Evolutionary conservation across 1,284 basidiomycete species (phyloP), one percentile per base, ranked within the genome.

Genomic region (Cystobasidiaceae sp.): DNA sequence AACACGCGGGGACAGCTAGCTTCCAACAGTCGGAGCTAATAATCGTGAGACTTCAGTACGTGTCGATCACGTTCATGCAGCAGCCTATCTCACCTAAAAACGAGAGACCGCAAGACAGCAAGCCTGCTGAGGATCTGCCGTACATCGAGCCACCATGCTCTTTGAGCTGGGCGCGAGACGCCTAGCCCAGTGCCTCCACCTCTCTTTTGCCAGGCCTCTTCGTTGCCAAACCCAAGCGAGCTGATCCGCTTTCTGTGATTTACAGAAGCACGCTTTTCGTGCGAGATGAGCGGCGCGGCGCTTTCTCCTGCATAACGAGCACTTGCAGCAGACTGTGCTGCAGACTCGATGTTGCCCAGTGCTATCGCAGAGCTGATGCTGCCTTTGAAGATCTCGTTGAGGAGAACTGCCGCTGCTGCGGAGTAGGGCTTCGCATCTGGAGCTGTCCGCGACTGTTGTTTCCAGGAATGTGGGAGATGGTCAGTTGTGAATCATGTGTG

Each of bases 301-400:
- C 32, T 11, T 25, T 59, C 45, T 2, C 56, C 45, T 6, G 56
- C 28, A 21, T 41, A 61, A 27, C 58, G 45, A 41, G 52, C 61
- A 32, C 28, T 25, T n/a, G 41, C 51, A 8, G 49, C 27, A 4
- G 49, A n/a, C 9, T 48, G 41, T 62, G 48, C n/a, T 3, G 39
- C 32, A 27, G 48, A 13, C 17, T 64, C 61, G 28, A 70, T 48
- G 46, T 74, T 74, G 67, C 76, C 75, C 74, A 84, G 71, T 3
- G 86, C 86, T 71, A 87, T 83, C 62, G 82, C 74, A 62, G 93
- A 80, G 19, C 93, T 96, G 72, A 97, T 91, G 43, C 82, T 78
- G 66, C 90, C 89, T 78, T 97, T 97, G 71, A 96, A 81, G 32
- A 97, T 82, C 79, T 97, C 93, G 77, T 89, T 93, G 77, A 94